Base-by-base conservation (phyloP, 1,284 basidiomycete genomes). In the Heliocybe sulcata region DNA sequence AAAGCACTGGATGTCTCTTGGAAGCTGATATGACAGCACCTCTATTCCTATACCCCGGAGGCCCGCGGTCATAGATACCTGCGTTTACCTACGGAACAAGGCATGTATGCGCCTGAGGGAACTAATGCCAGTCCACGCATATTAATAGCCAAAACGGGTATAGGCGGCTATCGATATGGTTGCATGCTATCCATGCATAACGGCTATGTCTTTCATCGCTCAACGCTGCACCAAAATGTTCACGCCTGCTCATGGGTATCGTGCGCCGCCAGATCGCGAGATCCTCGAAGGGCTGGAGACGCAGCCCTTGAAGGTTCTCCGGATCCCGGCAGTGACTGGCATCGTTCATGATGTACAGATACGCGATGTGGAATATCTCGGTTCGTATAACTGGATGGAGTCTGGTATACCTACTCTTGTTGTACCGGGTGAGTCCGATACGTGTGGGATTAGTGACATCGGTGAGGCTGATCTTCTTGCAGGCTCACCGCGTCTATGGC, bases 401-500 rank as follows among this genome's bases (percentile, higher is more conserved):
- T 49, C 59, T 55, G n/a, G 51, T 0, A 60, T 67, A 6, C 77
- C 80, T 0, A 79, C 78, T 0, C 80, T 84, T 50, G 68, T 81
- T 20, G 77, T 83, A n/a, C 82, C 82, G 55, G 80, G 82, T 77
- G 60, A 35, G 68, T 42, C 53, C 16, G 38, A 6, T n/a, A 6
- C 27, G 51, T 35, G 22, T n/a, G 8, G 29, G 29, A 42, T 16
- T 20, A 6, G 31, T 22, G 35, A 26, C 49, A 12, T 10, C 51
- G 14, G 4, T 14, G 20, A 42, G 23, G 33, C 54, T 3, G 23
- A 53, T 27, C 19, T n/a, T 45, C 33, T 45, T 22, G 27, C 26
- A 84, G 81, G 81, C 1, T 78, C 75, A 11, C 81, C 82, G 1
- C 72, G 72, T 0, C 64, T 70, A 54, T 84, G 82, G 82, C 65